Evolutionary conservation across 1,284 basidiomycete genomes (phyloP).

Genomic region (Microbotryum saponariae): DNA sequence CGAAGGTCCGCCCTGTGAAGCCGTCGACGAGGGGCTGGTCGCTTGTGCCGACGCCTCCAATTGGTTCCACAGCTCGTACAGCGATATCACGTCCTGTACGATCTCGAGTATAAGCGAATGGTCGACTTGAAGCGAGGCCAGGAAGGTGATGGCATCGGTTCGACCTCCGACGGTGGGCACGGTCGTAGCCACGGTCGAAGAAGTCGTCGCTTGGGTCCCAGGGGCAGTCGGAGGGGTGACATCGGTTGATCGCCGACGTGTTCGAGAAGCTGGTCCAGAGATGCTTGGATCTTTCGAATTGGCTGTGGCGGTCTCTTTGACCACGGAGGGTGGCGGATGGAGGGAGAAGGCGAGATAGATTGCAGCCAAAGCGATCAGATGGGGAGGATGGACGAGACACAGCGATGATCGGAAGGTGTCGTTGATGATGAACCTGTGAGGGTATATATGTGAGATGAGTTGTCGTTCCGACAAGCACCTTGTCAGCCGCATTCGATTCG

Average conservation of each 20-base stretch:
- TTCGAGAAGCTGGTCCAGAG: conserved; percentile 5
- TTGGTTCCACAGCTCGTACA: conserved; percentile 80
- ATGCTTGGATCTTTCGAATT: neutral
- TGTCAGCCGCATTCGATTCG: too few relatives aligned
- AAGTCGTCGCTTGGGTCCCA: conserved; percentile 21
- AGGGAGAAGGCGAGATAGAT: conserved; percentile 73
- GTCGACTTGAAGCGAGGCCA: conserved; percentile 77
- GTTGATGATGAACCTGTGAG: conserved; percentile 81
- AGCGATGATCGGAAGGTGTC: conserved; percentile 89
- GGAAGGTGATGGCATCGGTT: conserved; percentile 64
- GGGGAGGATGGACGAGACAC: conserved; percentile 84
- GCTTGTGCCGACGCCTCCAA: conserved; percentile 46
- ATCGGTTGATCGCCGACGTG: conserved; percentile 6
- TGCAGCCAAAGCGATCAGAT: conserved; percentile 83
- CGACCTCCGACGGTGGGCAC: conserved; percentile 24
- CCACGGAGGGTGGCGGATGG: conserved; percentile 38
- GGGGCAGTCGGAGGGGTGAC: conserved; percentile 41
- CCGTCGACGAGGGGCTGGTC: neutral
- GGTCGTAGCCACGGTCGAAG: conserved; percentile 26
- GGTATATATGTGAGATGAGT: neutral
- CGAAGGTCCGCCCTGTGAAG: neutral
- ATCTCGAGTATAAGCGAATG: conserved; percentile 74
- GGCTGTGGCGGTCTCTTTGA: conserved; percentile 2
- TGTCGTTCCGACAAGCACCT: too few relatives aligned
- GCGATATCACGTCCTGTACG: conserved; percentile 77